phyloP scores from a whole-genome alignment of 2,329 filamentous ascomycete species.

The Chrysoporthe puriensis region DNA sequence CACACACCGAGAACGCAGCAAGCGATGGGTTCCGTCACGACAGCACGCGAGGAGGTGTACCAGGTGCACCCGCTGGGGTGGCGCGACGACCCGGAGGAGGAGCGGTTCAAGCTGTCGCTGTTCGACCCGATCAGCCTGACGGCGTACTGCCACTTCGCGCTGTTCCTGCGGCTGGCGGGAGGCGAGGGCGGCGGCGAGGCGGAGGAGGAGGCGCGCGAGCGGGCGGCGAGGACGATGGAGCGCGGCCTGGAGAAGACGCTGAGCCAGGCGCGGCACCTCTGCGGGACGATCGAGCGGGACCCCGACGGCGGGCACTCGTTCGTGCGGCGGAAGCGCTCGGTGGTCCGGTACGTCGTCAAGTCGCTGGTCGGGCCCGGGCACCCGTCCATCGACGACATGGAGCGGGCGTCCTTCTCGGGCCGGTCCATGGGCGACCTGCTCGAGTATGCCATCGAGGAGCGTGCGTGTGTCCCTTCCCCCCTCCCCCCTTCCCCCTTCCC shows the following conservation, averaged over 20 bases:
- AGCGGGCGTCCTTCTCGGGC: constrained; percentile 32
- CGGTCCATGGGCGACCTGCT: constrained; percentile 29
- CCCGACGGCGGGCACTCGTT: constrained; percentile 35
- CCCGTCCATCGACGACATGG: constrained; percentile 34
- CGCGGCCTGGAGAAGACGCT: constrained; percentile 33
- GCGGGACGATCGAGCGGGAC: constrained; percentile 44
- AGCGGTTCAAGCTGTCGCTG: constrained; percentile 39
- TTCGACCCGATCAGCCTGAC: constrained; percentile 38
- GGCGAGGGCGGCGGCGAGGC: constrained; percentile 27
- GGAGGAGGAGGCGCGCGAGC: constrained; percentile 31
- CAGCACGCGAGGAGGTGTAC: constrained; percentile 19
- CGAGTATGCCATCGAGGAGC: constrained; percentile 17
- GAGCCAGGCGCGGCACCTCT: constrained; percentile 41
- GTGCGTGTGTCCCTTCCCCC: background rate
- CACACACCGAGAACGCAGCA: too few relatives aligned
- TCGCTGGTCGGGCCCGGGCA: constrained; percentile 34
- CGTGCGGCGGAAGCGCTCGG: constrained; percentile 14
- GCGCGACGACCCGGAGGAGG: constrained; percentile 39
- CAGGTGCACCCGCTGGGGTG: constrained; percentile 39
- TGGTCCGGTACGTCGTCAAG: constrained; percentile 34
- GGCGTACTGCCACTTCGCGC: constrained; percentile 40
- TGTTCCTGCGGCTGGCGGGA: constrained; percentile 41
- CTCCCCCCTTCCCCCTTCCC: too few relatives aligned
- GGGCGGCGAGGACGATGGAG: constrained; percentile 33
- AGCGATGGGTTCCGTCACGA: background rate